These are phyloP conservation scores for Dothideomycetes sp. DNA, from an alignment of 2,329 filamentous ascomycete species.

Conservation along the genomic window DNA sequence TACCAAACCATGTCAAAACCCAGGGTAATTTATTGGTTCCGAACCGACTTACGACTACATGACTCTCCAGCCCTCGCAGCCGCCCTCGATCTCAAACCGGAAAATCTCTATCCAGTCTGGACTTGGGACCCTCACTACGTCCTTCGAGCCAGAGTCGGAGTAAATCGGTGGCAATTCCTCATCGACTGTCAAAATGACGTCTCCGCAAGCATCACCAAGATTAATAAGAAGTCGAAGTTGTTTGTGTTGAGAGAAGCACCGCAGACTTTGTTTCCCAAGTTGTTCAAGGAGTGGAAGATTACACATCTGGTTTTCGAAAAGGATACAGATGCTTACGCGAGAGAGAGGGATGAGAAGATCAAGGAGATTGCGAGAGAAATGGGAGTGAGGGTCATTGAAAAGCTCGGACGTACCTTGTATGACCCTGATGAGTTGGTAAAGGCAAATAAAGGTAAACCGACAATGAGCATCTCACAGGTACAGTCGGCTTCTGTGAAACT, in stretches of 20 bases:
- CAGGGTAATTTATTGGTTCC: slow-evolving; percentile 67
- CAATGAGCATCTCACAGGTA: slow-evolving; percentile 64
- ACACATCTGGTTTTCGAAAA: slow-evolving; percentile 72
- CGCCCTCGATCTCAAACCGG: slow-evolving; percentile 60
- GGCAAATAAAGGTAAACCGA: slow-evolving; percentile 58
- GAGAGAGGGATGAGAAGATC: slow-evolving; percentile 53
- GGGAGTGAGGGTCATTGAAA: slow-evolving; percentile 59
- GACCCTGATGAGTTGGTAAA: slow-evolving; percentile 62
- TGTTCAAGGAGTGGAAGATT: slow-evolving; percentile 64
- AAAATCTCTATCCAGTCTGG: slow-evolving; percentile 64
- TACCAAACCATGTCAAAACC: slow-evolving; percentile 26
- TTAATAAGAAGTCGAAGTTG: slow-evolving; percentile 64
- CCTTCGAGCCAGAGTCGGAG: slow-evolving; percentile 58
- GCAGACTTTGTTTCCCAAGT: slow-evolving; percentile 60
- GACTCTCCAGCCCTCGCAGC: slow-evolving; percentile 66
- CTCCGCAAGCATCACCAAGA: slow-evolving; percentile 54
- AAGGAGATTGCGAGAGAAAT: slow-evolving; percentile 51
- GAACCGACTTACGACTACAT: slow-evolving; percentile 68
- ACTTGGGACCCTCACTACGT: slow-evolving; percentile 78
- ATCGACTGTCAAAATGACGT: slow-evolving; percentile 67
- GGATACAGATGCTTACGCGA: slow-evolving; percentile 65
- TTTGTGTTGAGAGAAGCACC: slow-evolving; percentile 65
- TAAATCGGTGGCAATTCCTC: slow-evolving; percentile 68
- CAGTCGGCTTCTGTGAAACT: slow-evolving; percentile 53
- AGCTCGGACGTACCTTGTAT: slow-evolving; percentile 60